Evolutionary conservation across 345 rosid genomes (phyloP).

Genomic region (Melastoma malabathricum): DNA sequence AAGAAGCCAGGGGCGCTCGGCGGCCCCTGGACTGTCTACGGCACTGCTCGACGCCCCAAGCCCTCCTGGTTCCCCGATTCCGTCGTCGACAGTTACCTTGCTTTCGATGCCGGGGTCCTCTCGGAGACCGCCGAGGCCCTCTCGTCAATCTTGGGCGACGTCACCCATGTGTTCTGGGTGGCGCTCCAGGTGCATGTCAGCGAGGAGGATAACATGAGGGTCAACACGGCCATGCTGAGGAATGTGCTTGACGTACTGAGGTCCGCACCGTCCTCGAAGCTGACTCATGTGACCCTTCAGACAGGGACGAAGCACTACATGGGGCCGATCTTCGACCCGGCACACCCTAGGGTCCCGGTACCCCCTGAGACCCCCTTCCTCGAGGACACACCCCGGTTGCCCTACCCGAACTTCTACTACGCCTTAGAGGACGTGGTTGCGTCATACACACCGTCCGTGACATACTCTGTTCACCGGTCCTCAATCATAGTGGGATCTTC

Average conservation of each 20-base stretch:
- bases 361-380: constrained; percentile 22
- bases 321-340: constrained; percentile 16
- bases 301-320: constrained; percentile 27
- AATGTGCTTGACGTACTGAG: constrained; percentile 17
- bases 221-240: constrained; percentile 13
- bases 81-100: constrained; percentile 7
- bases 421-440: constrained; percentile 21
- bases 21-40: constrained; percentile 23
- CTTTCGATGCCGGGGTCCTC: constrained; percentile 10
- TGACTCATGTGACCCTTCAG: constrained; percentile 15
- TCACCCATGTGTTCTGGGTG: constrained; percentile 30
- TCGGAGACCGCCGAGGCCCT: constrained; percentile 6
- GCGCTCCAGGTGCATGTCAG: constrained; percentile 12
- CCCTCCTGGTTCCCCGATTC: constrained; percentile 25
- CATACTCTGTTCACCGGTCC: constrained; percentile 18
- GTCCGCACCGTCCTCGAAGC: constrained; percentile 1
- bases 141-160: constrained; percentile 3
- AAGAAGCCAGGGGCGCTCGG: constrained; percentile 14
- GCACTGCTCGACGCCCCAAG: constrained; percentile 10
- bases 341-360: not conserved
- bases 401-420: constrained; percentile 30
- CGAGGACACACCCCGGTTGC: constrained; percentile 19
- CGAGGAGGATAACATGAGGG: constrained; percentile 11
- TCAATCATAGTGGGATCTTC: constrained; percentile 26
- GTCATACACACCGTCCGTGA: constrained; percentile 6